A percentile compares a stretch with the other conserved stretches of the same genome.
Evolutionary conservation across 2,329 filamentous ascomycete genomes (phyloP).

Genomic region (Biscogniauxia marginata): DNA sequence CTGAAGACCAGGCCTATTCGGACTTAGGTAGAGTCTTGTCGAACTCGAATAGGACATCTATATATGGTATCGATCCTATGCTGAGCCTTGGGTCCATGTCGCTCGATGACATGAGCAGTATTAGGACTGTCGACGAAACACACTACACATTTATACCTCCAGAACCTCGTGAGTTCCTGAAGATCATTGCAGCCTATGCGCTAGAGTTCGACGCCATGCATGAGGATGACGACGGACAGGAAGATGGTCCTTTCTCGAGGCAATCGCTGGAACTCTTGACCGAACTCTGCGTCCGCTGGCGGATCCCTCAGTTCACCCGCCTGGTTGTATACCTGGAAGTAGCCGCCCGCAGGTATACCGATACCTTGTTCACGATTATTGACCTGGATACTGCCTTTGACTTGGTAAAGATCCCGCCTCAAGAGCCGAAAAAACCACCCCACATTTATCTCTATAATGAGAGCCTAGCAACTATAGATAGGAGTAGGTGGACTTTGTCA

Average conservation of each 20-base stretch:
- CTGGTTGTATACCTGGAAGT: conserved; percentile 83
- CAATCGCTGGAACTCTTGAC: conserved; percentile 79
- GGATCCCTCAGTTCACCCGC: conserved; percentile 79
- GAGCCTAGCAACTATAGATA: conserved; percentile 55
- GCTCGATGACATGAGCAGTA: conserved; percentile 53
- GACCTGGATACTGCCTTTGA: conserved; percentile 83
- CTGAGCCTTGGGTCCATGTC: conserved; percentile 67
- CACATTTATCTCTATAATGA: conserved; percentile 51
- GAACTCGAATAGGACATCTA: conserved; percentile 41
- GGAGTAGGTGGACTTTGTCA: conserved; percentile 64
- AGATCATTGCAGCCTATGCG: conserved; percentile 75
- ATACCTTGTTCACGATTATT: conserved; percentile 77
- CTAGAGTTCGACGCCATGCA: conserved; percentile 64
- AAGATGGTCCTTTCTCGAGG: conserved; percentile 63
- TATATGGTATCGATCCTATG: conserved; percentile 60
- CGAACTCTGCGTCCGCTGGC: conserved; percentile 85
- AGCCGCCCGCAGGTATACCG: conserved; percentile 77
- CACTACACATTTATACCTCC: conserved; percentile 88
- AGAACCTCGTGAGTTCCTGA: conserved; percentile 80
- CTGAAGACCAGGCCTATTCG: conserved; percentile 52
- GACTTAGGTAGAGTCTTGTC: conserved; percentile 53
- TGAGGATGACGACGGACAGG: conserved; percentile 48
- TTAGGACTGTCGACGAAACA: conserved; percentile 57
- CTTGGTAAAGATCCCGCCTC: conserved; percentile 70
- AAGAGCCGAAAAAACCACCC: conserved; percentile 63